Evolutionary conservation across 805 yeast genomes (phyloP).

Genomic region (Saccharomycopsis guyanensis): DNA sequence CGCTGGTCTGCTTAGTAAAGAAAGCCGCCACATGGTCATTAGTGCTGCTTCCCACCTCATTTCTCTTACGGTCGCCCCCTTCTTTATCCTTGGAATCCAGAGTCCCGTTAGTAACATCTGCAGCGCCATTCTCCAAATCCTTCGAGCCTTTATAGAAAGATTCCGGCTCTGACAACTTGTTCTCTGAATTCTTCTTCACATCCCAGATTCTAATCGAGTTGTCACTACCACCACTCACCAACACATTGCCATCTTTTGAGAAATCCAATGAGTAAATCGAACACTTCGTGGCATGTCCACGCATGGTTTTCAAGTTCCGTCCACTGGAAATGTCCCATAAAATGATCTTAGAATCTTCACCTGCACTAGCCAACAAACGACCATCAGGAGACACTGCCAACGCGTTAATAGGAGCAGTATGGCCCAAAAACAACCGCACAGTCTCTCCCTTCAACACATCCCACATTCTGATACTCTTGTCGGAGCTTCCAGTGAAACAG

Average conservation of each 20-base stretch:
- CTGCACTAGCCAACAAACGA: constrained; percentile 90
- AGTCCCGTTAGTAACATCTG: constrained; percentile 28
- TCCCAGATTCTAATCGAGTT: constrained; percentile 95
- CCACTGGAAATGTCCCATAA: constrained; percentile 96
- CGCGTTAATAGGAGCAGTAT: constrained; percentile 79
- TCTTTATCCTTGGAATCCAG: constrained; percentile 31
- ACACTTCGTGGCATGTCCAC: constrained; percentile 79
- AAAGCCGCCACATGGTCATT: constrained; percentile 89
- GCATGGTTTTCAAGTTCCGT: constrained; percentile 78
- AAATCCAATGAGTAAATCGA: constrained; percentile 80
- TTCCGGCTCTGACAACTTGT: constrained; percentile 73
- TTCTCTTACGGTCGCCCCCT: constrained; percentile 33
- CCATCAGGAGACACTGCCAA: constrained; percentile 95
- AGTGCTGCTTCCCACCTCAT: constrained; percentile 65
- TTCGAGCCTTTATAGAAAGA: constrained; percentile 36
- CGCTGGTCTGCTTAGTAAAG: constrained; percentile 90
- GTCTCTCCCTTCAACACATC: constrained; percentile 83
- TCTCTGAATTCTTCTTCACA: constrained; percentile 74
- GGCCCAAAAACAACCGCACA: constrained; percentile 89
- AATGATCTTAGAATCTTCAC: constrained; percentile 82
- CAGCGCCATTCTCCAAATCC: constrained; percentile 16
- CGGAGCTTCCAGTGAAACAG: constrained; percentile 90
- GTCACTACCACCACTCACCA: constrained; percentile 91
- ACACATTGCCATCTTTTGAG: constrained; percentile 79
- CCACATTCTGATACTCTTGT: constrained; percentile 97